Evolutionary conservation across 2,329 filamentous ascomycete genomes (phyloP), one percentile per base, ranked within the genome.

Genomic region (Fusarium sp.): DNA sequence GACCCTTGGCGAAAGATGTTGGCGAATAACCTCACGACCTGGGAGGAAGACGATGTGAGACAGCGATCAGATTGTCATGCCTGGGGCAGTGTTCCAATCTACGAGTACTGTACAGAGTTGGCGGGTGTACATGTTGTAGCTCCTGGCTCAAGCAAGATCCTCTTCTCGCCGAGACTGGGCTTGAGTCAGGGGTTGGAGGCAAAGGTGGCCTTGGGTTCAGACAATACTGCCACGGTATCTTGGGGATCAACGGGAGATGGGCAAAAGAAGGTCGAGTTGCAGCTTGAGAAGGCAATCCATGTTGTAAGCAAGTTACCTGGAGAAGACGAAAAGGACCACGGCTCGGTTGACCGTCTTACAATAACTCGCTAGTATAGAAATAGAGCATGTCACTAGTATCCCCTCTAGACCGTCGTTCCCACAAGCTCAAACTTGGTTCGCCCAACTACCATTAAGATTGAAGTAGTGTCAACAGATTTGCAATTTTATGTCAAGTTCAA

Each of bases 31-130:
- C 28, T 68, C 11, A 56, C 65, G 2, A 68, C 65, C 3, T 68
- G 65, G 65, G 58, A 62, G 44, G 65, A 68, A 30, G 65, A 68
- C 44, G 44, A 65, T 12, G 65, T 68, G 6, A 57, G 62, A 2
- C 62, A 68, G 41, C 57, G 65, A 4, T 68, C 65, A 2, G 65
- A 68, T 9, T 67, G 65, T 16, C 65, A 67, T 15, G 65, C 65
- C 5, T 67, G 65, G 65, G 61, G 65, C 11, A 65, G 65, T 23
- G 62, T 65, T 6, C 65, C 65, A 1, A 34, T 68, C 28, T 62
- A 68, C 44, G 65, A 68, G 16, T 62, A 58, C 50, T 65, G 62
- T 48, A 62, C 58, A 4, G 62, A 68, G 18, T 16, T 68, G 13
- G 65, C 65, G 1, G 65, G 65, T 11, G 23, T 68, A 4, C 62